A percentile compares a stretch with the other conserved stretches of the same genome.
Conservation (phyloP, 352 stramenopile species). For the Albugo candida region DNA sequence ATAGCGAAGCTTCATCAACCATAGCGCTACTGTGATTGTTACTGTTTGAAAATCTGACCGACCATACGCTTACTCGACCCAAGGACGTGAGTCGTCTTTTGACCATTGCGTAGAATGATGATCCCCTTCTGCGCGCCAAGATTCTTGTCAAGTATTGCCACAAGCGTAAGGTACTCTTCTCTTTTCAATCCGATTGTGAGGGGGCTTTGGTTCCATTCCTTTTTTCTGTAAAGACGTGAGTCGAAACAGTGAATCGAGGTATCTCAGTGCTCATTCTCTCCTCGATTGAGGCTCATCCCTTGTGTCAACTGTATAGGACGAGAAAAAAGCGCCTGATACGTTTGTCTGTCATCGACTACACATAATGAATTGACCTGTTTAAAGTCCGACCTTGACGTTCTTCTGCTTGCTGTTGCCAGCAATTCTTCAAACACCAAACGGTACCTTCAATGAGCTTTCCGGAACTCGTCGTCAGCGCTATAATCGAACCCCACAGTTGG, state of each 20-base stretch:
- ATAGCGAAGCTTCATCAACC: conserved; percentile 31
- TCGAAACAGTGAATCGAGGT: conserved; percentile 34
- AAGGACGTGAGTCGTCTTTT: conserved; percentile 14
- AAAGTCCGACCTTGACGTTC: conserved; percentile 12
- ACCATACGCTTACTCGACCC: conserved; percentile 48
- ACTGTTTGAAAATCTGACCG: conserved; percentile 40
- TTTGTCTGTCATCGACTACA: conserved; percentile 12
- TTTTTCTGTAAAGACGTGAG: conserved; percentile 8
- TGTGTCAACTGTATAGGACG: too few species aligned
- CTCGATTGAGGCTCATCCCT: too few species aligned
- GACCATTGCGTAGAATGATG: not conserved
- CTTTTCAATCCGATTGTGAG: not conserved
- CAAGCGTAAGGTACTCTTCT: conserved; percentile 35
- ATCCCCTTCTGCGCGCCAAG: conserved; percentile 28
- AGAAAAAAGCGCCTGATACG: conserved; percentile 5
- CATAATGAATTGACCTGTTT: conserved; percentile 25
- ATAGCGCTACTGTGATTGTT: conserved; percentile 39
- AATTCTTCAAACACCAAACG: too few species aligned
- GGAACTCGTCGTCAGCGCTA: too few species aligned
- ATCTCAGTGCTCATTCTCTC: conserved; percentile 3
- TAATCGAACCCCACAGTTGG: not conserved
- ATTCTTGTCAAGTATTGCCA: conserved; percentile 44
- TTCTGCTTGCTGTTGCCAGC: too few species aligned
- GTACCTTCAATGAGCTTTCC: too few species aligned
- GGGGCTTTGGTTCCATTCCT: conserved; percentile 4